A percentile compares a stretch with the other conserved stretches of the same genome.
These are phyloP conservation scores for Avicennia marina DNA, from an alignment of 257 asterid genomes.

Conservation along the genomic window DNA sequence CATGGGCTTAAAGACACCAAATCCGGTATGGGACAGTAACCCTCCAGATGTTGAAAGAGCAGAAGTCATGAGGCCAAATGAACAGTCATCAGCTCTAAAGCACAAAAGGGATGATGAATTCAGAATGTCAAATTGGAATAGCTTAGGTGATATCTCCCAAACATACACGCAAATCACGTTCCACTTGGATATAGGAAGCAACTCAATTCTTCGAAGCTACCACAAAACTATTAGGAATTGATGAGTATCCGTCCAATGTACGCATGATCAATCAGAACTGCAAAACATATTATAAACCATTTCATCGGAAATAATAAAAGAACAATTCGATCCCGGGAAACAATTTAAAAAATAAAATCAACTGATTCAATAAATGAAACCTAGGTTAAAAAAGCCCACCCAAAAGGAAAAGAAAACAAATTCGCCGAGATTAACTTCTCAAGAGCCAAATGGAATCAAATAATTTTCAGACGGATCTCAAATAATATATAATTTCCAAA, in stretches of 20 bases:
- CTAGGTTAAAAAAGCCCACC: neutral
- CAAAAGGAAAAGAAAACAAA: neutral
- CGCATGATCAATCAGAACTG: slow-evolving; percentile 1
- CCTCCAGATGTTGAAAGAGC: slow-evolving; percentile 57
- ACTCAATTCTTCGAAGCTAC: neutral
- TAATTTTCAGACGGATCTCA: slow-evolving; percentile 29
- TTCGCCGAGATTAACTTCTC: slow-evolving; percentile 2
- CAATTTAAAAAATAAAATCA: too few species aligned
- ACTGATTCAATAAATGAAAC: slow-evolving; percentile 10
- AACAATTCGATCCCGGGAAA: too few species aligned
- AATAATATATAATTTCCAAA: slow-evolving; percentile 8
- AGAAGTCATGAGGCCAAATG: slow-evolving; percentile 49
- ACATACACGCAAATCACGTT: slow-evolving; percentile 7
- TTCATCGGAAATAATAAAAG: too few species aligned
- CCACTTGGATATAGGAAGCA: slow-evolving; percentile 3
- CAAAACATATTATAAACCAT: neutral
- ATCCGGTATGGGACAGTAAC: slow-evolving; percentile 39
- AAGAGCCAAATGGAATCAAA: neutral
- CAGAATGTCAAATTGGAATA: neutral
- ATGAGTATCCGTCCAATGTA: neutral
- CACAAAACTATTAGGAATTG: neutral
- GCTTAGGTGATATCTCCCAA: slow-evolving; percentile 9
- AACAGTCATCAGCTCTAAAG: slow-evolving; percentile 38
- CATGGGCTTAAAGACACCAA: slow-evolving; percentile 37
- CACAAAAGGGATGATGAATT: slow-evolving; percentile 16